Evolutionary conservation across 306 rosid genomes (phyloP), one percentile per base, ranked within the genome.

Genomic region (Sicyos baderoa): DNA sequence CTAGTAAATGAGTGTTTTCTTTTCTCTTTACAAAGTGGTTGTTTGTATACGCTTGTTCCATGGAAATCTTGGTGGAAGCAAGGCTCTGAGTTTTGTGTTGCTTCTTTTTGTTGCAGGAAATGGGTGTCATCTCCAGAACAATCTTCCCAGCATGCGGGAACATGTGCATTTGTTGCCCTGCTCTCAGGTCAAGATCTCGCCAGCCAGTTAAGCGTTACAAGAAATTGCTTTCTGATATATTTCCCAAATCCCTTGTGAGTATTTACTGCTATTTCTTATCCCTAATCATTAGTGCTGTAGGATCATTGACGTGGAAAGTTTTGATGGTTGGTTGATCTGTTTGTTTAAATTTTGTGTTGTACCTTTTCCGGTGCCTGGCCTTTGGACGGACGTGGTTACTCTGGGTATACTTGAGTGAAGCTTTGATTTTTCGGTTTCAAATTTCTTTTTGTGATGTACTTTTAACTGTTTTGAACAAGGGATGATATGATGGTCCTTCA

Each of bases 161-260:
- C 78, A 90, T 94, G 96, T 94, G 99, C 78, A 89, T 90, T 49
- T 94, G 99, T 71, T 94, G 99, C 76, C 99, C 99, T 76, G 89
- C 96, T 76, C 70, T 94, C 86, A 90, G 99, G 82, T 84, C 99
- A 61, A 90, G 96, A 54, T 94, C 99, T 70, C 84, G 96, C 50
- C 96, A 90, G 70, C 99, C 99, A 0, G 97, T 90, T 72, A 90
- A 94, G 87, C 96, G 97, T 32, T 94, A 94, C 86, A 84, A 91
- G 67, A 94, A 94, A 74, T 62, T 94, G 44, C 90, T 94, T 40
- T 82, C 96, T 18, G 99, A 94, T 56, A 90, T 94, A 72, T 94
- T 94, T 74, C 97, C 99, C 10, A 94, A 90, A 82, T 79, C 96
- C 45, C 87, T 82, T 64, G 99, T 94, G 74, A 40, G 88, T 74